These are phyloP conservation scores for Celoporthe dispersa DNA, from an alignment of 2,329 filamentous ascomycete genomes.

Conservation along the genomic window DNA sequence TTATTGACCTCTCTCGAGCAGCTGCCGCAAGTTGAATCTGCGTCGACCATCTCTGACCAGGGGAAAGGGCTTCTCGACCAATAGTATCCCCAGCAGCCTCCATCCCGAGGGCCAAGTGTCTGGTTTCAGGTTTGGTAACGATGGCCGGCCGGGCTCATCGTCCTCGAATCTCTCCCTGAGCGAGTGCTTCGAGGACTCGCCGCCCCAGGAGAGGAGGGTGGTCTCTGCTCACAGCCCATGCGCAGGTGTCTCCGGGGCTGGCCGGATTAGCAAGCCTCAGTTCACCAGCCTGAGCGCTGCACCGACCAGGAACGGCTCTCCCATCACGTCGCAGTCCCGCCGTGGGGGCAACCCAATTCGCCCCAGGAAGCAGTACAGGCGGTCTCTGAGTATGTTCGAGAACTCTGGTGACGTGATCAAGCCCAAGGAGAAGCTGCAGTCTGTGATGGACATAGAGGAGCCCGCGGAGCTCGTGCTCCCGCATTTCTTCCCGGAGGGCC, in stretches of 20 bases:
- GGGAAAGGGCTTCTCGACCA: constrained; percentile 75
- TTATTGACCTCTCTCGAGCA: constrained; percentile 42
- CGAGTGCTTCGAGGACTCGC: constrained; percentile 82
- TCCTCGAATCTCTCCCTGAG: constrained; percentile 70
- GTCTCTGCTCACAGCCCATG: constrained; percentile 65
- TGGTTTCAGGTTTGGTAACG: constrained; percentile 73
- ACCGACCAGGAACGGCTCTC: constrained; percentile 73
- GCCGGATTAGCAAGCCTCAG: constrained; percentile 64
- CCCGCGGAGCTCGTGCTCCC: constrained; percentile 75
- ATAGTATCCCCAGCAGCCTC: constrained; percentile 63
- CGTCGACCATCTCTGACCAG: constrained; percentile 76
- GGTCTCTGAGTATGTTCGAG: constrained; percentile 98
- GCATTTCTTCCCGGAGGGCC: constrained; percentile 79
- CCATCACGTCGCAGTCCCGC: constrained; percentile 70
- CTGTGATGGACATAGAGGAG: constrained; percentile 85
- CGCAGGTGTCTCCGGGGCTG: constrained; percentile 58
- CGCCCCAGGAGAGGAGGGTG: constrained; percentile 70
- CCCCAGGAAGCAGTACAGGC: constrained; percentile 85
- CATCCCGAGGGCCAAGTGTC: constrained; percentile 69
- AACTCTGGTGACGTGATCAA: constrained; percentile 86
- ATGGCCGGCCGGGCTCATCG: constrained; percentile 46
- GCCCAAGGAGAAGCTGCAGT: constrained; percentile 71
- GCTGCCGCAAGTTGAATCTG: constrained; percentile 69
- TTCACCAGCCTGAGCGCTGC: constrained; percentile 61
- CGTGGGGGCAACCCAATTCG: constrained; percentile 74